Evolutionary conservation across 305 asterid genomes (phyloP).

Genomic region (Rubia peregrina): DNA sequence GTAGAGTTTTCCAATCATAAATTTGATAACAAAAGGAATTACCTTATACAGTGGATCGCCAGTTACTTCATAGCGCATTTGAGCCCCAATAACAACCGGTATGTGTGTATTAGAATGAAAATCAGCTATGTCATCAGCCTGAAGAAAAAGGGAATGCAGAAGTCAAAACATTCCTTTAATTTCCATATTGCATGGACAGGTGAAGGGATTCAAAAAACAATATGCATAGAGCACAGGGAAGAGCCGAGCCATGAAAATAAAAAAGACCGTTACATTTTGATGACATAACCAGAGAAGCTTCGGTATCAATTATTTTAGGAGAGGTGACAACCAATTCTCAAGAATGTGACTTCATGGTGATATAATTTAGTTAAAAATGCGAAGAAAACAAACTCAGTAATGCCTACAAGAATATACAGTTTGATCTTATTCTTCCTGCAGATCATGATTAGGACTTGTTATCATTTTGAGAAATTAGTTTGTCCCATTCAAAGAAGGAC

Average conservation of each 20-base stretch:
- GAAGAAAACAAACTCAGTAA: background rate
- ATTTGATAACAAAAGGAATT: background rate
- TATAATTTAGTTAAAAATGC: background rate
- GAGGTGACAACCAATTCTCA: background rate
- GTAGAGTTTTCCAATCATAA: too few relatives aligned
- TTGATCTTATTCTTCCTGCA: background rate
- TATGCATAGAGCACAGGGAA: too few relatives aligned
- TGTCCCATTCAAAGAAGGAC: background rate
- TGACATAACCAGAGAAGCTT: background rate
- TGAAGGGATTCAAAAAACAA: background rate
- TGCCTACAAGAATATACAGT: background rate
- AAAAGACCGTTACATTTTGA: background rate
- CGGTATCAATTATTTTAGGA: background rate
- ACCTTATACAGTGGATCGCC: conserved; percentile 84
- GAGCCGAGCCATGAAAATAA: background rate
- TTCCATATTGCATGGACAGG: background rate
- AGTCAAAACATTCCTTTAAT: background rate
- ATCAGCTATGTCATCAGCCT: conserved; percentile 74
- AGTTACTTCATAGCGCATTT: conserved; percentile 84
- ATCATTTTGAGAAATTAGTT: background rate
- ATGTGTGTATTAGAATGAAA: conserved; percentile 88
- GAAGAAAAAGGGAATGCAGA: conserved; percentile 13
- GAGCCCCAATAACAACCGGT: conserved; percentile 82
- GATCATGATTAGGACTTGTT: background rate
- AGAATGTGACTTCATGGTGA: background rate